Evolutionary conservation across 2,329 filamentous ascomycete genomes (phyloP).

Genomic region (Beauveria medogensis): DNA sequence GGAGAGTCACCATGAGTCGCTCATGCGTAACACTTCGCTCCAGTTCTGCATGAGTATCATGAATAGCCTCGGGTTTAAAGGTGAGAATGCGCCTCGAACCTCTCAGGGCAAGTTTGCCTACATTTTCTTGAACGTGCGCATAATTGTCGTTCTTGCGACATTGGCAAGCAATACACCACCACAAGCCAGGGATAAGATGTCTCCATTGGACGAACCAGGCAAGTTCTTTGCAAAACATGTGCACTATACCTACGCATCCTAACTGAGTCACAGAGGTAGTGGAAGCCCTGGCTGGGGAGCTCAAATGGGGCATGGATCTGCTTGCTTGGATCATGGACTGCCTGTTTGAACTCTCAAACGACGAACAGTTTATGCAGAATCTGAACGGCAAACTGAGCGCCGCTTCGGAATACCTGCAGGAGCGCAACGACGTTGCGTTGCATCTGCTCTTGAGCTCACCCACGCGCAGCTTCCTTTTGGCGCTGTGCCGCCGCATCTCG

Average conservation of each 20-base stretch:
- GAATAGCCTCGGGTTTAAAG: constrained; percentile 66
- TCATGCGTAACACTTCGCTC: constrained; percentile 65
- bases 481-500: constrained; percentile 56
- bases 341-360: constrained; percentile 47
- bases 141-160: constrained; percentile 58
- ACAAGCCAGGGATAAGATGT: constrained; percentile 46
- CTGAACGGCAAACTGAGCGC: constrained; percentile 41
- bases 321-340: constrained; percentile 54
- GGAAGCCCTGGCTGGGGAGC: constrained; percentile 62
- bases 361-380: constrained; percentile 41
- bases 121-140: constrained; percentile 66
- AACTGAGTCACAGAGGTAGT: constrained; percentile 51
- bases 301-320: constrained; percentile 71
- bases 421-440: constrained; percentile 49
- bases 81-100: constrained; percentile 51
- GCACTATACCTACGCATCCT: background rate
- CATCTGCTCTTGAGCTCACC: constrained; percentile 65
- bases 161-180: constrained; percentile 52
- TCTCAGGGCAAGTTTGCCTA: constrained; percentile 68
- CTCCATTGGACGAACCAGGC: constrained; percentile 53
- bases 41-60: constrained; percentile 73
- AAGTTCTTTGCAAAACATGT: constrained; percentile 12
- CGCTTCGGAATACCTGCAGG: constrained; percentile 43
- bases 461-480: constrained; percentile 63
- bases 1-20: constrained; percentile 61